Percentiles rank a stretch among this genome's conserved stretches.
phyloP scores from a whole-genome alignment of 306 rosid species.

The Prunus salicina region DNA sequence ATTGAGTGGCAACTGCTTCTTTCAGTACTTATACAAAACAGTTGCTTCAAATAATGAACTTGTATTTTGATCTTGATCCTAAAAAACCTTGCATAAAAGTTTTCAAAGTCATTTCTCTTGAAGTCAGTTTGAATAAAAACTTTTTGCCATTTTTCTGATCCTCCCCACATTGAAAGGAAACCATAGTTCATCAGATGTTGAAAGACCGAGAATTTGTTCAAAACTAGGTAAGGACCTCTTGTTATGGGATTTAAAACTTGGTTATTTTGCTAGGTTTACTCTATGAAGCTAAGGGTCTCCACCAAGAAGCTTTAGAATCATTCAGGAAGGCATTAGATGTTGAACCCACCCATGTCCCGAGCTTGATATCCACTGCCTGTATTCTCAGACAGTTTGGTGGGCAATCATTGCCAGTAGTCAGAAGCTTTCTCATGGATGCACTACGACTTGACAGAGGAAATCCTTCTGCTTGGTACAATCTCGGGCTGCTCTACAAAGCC shows the following conservation, averaged over 20 bases:
- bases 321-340: slow-evolving; percentile 70
- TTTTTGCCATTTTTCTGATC: neutral
- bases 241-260: slow-evolving; percentile 6
- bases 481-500: slow-evolving; percentile 71
- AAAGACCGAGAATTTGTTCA: too few relatives aligned
- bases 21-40: neutral
- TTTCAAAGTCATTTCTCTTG: neutral
- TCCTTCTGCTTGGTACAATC: slow-evolving; percentile 85
- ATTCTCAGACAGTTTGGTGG: slow-evolving; percentile 65
- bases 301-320: slow-evolving; percentile 68
- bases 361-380: slow-evolving; percentile 83
- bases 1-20: neutral
- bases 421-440: slow-evolving; percentile 84
- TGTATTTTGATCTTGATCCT: neutral
- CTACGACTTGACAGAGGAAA: slow-evolving; percentile 71
- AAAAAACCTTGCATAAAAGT: neutral
- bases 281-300: slow-evolving; percentile 65
- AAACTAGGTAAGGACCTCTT: neutral
- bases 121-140: neutral
- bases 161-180: too few relatives aligned
- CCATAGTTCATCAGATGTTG: too few relatives aligned
- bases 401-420: slow-evolving; percentile 59
- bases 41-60: neutral
- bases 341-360: slow-evolving; percentile 67
- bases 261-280: slow-evolving; percentile 53